phyloP scores from a whole-genome alignment of 2,329 filamentous ascomycete genomes.

The Blastomyces gilchristii region DNA sequence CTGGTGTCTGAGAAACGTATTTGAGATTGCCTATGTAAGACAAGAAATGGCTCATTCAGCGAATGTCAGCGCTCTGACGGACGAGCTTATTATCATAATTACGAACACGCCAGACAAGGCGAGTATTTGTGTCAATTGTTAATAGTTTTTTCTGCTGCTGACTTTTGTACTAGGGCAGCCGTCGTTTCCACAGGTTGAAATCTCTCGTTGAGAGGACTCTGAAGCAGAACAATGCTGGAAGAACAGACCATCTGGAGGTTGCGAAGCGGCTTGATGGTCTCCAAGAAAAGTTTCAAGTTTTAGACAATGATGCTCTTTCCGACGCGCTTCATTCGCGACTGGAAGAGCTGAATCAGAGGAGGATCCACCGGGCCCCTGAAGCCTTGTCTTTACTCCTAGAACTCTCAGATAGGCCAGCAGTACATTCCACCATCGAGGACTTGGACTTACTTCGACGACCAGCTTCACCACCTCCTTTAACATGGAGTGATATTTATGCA shows the following conservation, averaged over 20 bases:
- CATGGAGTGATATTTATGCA: constrained; percentile 68
- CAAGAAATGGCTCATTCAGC: constrained; percentile 59
- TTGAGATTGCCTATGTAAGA: neutral
- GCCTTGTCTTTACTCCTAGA: constrained; percentile 66
- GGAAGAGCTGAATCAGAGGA: constrained; percentile 45
- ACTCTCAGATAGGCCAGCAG: constrained; percentile 68
- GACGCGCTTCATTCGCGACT: constrained; percentile 55
- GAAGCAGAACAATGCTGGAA: constrained; percentile 41
- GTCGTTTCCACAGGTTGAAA: constrained; percentile 23
- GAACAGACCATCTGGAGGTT: constrained; percentile 69
- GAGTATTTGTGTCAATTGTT: constrained; percentile 18
- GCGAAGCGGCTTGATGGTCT: constrained; percentile 56
- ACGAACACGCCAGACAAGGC: constrained; percentile 48
- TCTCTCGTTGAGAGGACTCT: constrained; percentile 26
- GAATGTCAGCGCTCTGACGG: constrained; percentile 53
- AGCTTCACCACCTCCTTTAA: constrained; percentile 44
- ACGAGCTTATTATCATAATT: constrained; percentile 59
- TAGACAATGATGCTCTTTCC: constrained; percentile 68
- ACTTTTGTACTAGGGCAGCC: constrained; percentile 20
- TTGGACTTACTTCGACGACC: constrained; percentile 47
- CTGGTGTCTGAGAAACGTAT: neutral
- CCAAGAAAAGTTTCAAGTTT: constrained; percentile 75
- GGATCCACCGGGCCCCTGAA: constrained; percentile 64
- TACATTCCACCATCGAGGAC: constrained; percentile 55
- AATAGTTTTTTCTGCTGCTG: constrained; percentile 2